Percentiles rank a stretch among this genome's conserved stretches.
Conservation (phyloP, 75 land plant species). For the Sequoia sempervirens region DNA sequence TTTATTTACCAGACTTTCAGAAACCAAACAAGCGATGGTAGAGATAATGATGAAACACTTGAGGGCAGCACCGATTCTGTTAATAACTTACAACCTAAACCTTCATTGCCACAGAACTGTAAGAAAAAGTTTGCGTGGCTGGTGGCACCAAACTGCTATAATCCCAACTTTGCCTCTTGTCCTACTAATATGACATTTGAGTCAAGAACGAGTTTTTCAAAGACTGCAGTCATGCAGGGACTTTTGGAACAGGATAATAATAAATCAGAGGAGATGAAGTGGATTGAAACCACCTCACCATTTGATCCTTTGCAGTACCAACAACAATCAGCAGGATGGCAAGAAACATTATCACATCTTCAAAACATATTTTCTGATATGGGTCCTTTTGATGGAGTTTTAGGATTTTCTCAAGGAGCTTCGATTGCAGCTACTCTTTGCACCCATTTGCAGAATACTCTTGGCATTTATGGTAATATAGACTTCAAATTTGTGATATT, state of each 20-base stretch:
- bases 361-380: constrained; percentile 33
- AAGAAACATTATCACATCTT: constrained; percentile 46
- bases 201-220: neutral
- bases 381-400: constrained; percentile 90
- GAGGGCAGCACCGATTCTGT: neutral
- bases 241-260: neutral
- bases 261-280: constrained; percentile 11
- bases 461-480: constrained; percentile 6
- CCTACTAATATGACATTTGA: neutral
- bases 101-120: constrained; percentile 22
- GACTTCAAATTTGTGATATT: constrained; percentile 68
- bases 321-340: constrained; percentile 70
- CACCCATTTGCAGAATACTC: constrained; percentile 10
- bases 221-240: neutral
- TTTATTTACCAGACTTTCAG: constrained; percentile 43
- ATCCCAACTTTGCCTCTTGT: neutral
- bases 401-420: constrained; percentile 97
- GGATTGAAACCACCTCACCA: constrained; percentile 35
- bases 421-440: constrained; percentile 76
- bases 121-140: constrained; percentile 76
- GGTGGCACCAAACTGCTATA: constrained; percentile 28
- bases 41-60: neutral
- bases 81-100: constrained; percentile 6
- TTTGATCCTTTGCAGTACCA: constrained; percentile 79
- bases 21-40: neutral